Evolutionary conservation across 73 alveolate genomes (phyloP), one percentile per base, ranked within the genome.

Genomic region (Halteria grandinella): DNA sequence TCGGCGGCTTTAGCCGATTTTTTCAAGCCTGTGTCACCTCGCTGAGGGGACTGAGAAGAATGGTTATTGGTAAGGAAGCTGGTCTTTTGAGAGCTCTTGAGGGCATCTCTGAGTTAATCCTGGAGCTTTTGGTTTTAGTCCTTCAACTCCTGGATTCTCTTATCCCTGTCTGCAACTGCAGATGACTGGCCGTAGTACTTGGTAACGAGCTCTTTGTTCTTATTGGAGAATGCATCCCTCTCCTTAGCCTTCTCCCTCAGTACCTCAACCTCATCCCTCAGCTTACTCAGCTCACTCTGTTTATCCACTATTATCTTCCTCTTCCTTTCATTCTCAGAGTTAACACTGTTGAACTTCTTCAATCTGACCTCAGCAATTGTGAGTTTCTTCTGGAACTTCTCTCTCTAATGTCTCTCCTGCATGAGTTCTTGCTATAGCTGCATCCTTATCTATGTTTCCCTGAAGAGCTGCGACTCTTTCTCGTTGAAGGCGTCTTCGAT

Each of bases 291-390:
- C 21, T 66, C 80, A 45, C 7, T 18, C 14, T 44, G 4, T 27
- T 66, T 66, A 27, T 66, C 80, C 32, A 10, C 27, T 11, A 66
- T 66, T n/a, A 66, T n/a, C 52, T 44, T 66, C 28, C 47, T 15
- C 66, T 66, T 66, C 66, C 80, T 41, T 31, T 66, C 47, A 31
- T 66, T 66, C 34, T 66, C 80, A 12, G 43, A 40, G 36, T 25
- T 21, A 11, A 66, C 47, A 36, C 47, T 18, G 47, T 66, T 66
- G 36, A 66, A 66, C 29, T 66, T 66, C 33, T 66, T 66, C 53
- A 66, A 36, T 27, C 55, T 41, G 27, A 45, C 11, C 29, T 66
- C 66, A 10, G 39, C 18, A 23, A 1, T 10, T 1, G 43, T 18
- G 7, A 3, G 28, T 66, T 66, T 66, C 66, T 45, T 4, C 6